A percentile compares a stretch with the other conserved stretches of the same genome.
phyloP scores from a whole-genome alignment of 2,329 filamentous ascomycete species.

The Alternaria burnsii region DNA sequence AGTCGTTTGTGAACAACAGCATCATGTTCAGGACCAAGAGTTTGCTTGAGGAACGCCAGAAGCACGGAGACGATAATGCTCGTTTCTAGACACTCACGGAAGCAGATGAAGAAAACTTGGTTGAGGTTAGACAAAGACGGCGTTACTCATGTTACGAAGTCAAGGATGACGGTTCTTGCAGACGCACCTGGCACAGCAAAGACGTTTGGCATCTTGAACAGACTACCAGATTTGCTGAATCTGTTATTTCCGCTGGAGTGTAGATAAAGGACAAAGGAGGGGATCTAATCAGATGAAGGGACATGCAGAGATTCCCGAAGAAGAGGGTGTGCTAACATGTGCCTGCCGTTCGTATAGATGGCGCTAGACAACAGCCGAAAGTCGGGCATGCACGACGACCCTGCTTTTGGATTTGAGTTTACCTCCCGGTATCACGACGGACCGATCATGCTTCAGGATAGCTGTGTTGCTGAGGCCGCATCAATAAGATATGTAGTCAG shows the following conservation, averaged over 20 bases:
- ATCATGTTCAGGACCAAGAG: slow-evolving; percentile 72
- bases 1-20: slow-evolving; percentile 71
- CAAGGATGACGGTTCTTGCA: not conserved
- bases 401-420: slow-evolving; percentile 17
- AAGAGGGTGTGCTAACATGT: slow-evolving; percentile 1
- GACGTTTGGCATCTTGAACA: slow-evolving; percentile 66
- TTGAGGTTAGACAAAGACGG: not conserved
- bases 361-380: slow-evolving; percentile 21
- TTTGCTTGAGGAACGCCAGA: slow-evolving; percentile 84
- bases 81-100: slow-evolving; percentile 84
- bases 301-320: not conserved
- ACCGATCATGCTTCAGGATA: slow-evolving; percentile 14
- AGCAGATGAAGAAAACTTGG: slow-evolving; percentile 85
- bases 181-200: slow-evolving; percentile 72
- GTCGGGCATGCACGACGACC: slow-evolving; percentile 14
- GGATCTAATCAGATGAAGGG: slow-evolving; percentile 37
- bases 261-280: slow-evolving; percentile 15
- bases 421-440: slow-evolving; percentile 4
- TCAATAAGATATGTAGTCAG: not conserved
- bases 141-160: not conserved
- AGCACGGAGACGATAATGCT: slow-evolving; percentile 88
- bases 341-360: slow-evolving; percentile 9
- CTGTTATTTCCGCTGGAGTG: not conserved
- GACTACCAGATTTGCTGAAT: slow-evolving; percentile 3
- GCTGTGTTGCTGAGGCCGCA: not conserved